A percentile compares a stretch with the other conserved stretches of the same genome.
phyloP scores from a whole-genome alignment of 2,329 filamentous ascomycete species.

The Aureobasidium sp. region DNA sequence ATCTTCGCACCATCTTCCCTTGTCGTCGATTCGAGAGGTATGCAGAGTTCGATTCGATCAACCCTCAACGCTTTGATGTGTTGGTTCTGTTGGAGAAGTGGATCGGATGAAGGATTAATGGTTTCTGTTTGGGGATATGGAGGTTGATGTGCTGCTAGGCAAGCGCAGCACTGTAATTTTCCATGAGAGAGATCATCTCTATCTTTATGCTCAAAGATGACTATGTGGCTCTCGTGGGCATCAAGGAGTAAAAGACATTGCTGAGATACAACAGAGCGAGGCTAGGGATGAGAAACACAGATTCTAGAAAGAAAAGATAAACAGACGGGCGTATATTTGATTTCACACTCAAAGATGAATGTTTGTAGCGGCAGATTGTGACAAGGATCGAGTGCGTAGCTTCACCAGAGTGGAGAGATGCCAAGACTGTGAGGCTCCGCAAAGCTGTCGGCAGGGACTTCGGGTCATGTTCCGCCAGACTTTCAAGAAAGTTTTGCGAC shows the following conservation, averaged over 20 bases:
- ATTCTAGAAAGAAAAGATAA: too few relatives aligned
- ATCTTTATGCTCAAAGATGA: too few relatives aligned
- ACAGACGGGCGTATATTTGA: too few relatives aligned
- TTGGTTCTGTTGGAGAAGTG: neutral
- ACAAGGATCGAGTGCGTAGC: too few relatives aligned
- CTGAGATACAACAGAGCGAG: neutral
- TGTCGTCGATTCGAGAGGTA: neutral
- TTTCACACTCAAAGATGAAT: too few relatives aligned
- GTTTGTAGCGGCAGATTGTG: too few relatives aligned
- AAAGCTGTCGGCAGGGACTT: conserved; percentile 9
- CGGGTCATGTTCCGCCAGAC: neutral
- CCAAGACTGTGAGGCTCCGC: conserved; percentile 8
- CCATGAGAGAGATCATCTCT: too few relatives aligned
- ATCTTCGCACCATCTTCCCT: neutral
- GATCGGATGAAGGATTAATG: neutral
- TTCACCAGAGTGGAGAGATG: too few relatives aligned
- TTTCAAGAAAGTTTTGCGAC: conserved; percentile 16
- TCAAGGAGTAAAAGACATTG: neutral
- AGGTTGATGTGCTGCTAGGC: too few relatives aligned
- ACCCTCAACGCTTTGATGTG: neutral
- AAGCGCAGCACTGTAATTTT: too few relatives aligned
- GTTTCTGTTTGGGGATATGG: neutral
- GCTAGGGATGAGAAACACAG: too few relatives aligned
- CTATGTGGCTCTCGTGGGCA: too few relatives aligned
- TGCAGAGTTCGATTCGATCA: conserved; percentile 1